Base-by-base conservation (phyloP, 306 rosid species). In the Malus sylvestris region DNA sequence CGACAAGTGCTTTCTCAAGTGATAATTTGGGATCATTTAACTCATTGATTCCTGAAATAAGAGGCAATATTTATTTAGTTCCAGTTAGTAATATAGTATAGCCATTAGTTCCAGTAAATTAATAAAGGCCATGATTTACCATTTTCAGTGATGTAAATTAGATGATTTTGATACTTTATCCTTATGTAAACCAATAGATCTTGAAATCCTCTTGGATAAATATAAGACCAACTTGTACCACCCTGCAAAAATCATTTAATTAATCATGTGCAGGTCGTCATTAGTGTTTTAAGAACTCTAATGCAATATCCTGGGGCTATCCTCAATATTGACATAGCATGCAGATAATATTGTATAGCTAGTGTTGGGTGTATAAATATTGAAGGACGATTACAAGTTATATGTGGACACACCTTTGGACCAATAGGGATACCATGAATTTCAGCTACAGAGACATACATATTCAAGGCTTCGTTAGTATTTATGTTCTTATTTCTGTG, bases 61-160 rank as follows among this genome's bases (percentile, higher is more conserved):
- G 18, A 63, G 20, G 52, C 27, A 59, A 25, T 35, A 57, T 4
- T 40, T 25, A n/a, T 16, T 74, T 0, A 38, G 57, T 23, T 73
- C 38, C 23, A n/a, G 55, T 20, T 23, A 3, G 4, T 53, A 49
- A 72, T 49, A 27, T 3, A 55, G 62, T 4, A 51, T 71, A 5
- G 29, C 8, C 53, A 38, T n/a, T 38, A 16, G 8, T 40, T 55
- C 11, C 23, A 55, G 3, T 20, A 32, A 7, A 35, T 11, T 35
- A 16, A 15, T 30, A 23, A 51, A 25, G 12, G 32, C 65, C 13
- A 23, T 13, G 5, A 59, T 22, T 70, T 80, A 89, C 93, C 91
- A 76, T 87, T 89, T 76, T 89, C 94, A 12, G 88, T 91, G 6
- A 91, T 91, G 59, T 86, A 91, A 57, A 86, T 86, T 13, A 81